Conservation (phyloP, 306 rosid species). For the Morella rubra region DNA sequence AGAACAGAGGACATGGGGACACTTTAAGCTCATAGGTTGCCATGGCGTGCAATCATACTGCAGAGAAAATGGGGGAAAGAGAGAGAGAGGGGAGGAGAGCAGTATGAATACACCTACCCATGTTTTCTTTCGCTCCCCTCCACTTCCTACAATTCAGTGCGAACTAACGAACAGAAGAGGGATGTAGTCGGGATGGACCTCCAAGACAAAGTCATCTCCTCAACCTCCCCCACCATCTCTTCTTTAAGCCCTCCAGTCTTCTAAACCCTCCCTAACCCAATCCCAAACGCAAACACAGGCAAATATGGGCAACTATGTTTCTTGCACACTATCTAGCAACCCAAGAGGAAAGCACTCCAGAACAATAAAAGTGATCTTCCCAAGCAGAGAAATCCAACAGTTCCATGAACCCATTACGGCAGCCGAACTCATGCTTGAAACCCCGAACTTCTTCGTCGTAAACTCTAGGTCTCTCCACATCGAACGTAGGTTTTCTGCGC, state of each 20-base stretch:
- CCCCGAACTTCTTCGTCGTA: slow-evolving; percentile 65
- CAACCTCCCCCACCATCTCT: not conserved
- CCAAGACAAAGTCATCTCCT: not conserved
- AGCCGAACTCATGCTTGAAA: slow-evolving; percentile 85
- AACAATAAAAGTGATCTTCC: slow-evolving; percentile 57
- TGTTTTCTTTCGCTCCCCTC: too few species aligned
- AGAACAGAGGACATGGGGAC: too few species aligned
- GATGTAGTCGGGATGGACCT: not conserved
- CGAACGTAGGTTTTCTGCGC: slow-evolving; percentile 61
- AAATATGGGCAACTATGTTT: slow-evolving; percentile 74
- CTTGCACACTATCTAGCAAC: slow-evolving; percentile 50
- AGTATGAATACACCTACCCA: too few species aligned
- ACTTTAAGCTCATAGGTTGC: too few species aligned
- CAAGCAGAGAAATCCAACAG: slow-evolving; percentile 52
- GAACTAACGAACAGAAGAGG: too few species aligned
- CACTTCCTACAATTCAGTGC: too few species aligned
- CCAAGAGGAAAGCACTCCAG: slow-evolving; percentile 37
- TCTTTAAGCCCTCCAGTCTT: not conserved
- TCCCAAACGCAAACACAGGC: not conserved
- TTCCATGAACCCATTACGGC: slow-evolving; percentile 45
- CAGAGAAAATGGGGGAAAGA: too few species aligned
- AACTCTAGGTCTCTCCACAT: slow-evolving; percentile 47
- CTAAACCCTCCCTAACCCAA: not conserved
- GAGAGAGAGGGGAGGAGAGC: too few species aligned
- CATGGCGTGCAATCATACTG: too few species aligned